Evolutionary conservation across 805 yeast genomes (phyloP).

Genomic region (Saturnispora halmiae): DNA sequence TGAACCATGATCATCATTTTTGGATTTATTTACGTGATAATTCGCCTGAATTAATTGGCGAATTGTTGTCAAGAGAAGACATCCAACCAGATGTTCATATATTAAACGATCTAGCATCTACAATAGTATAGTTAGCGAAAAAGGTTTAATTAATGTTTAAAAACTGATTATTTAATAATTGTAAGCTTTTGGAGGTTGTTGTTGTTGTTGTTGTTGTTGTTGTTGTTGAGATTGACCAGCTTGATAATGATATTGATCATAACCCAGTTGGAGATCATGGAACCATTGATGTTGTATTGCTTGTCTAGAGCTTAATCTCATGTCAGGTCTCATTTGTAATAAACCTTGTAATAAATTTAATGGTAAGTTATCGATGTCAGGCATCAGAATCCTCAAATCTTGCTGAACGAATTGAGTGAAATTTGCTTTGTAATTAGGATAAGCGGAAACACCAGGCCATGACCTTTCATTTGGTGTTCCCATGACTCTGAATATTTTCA

Average conservation of each 20-base stretch:
- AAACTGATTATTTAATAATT: constrained; percentile 2
- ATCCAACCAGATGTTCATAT: constrained; percentile 3
- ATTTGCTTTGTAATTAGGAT: constrained; percentile 78
- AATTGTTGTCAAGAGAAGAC: constrained; percentile 1
- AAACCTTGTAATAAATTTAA: constrained; percentile 53
- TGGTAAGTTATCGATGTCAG: constrained; percentile 62
- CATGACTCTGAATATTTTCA: constrained; percentile 83
- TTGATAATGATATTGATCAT: constrained; percentile 6
- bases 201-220: constrained; percentile 10
- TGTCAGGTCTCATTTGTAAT: constrained; percentile 54
- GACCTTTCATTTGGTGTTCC: constrained; percentile 95
- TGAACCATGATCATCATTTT: constrained; percentile 6
- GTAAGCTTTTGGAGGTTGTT: constrained; percentile 8
- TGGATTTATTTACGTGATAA: constrained; percentile 6
- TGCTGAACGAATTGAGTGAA: constrained; percentile 86
- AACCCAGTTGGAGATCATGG: constrained; percentile 39
- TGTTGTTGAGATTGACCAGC: constrained; percentile 11
- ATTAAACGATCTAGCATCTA: constrained; percentile 1
- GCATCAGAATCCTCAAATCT: constrained; percentile 62
- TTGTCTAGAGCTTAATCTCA: constrained; percentile 51
- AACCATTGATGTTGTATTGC: constrained; percentile 73
- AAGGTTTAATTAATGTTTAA: constrained; percentile 1
- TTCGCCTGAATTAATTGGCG: constrained; percentile 2
- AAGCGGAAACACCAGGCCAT: constrained; percentile 93
- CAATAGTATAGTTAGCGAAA: neutral